A percentile compares a stretch with the other conserved stretches of the same genome.
These are phyloP conservation scores for Malassezia obtusa DNA, from an alignment of 1,284 basidiomycete genomes.

Conservation along the genomic window DNA sequence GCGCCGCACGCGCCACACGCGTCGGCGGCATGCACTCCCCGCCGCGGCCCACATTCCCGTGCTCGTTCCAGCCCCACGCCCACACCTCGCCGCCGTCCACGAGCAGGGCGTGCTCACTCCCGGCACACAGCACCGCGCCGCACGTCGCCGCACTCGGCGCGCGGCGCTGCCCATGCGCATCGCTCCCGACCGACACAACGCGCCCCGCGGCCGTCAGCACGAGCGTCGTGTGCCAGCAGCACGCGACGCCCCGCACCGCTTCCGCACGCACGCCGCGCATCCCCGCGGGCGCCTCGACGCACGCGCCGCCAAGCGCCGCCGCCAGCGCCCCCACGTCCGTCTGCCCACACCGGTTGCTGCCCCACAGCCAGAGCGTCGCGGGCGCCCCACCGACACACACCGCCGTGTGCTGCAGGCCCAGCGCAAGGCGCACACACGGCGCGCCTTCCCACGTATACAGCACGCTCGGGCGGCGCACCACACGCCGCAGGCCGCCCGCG, in stretches of 20 bases:
- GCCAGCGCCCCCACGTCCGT: not conserved
- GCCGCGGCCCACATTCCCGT: constrained; percentile 4
- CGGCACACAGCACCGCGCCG: not conserved
- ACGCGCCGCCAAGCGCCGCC: not conserved
- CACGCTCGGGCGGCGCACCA: not conserved
- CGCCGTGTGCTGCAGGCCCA: constrained; percentile 11
- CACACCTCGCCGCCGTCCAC: not conserved
- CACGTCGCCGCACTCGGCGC: not conserved
- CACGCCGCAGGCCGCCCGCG: not conserved
- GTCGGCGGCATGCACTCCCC: not conserved
- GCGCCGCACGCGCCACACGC: not conserved
- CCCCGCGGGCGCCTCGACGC: too few species aligned
- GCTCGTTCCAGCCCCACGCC: constrained; percentile 19
- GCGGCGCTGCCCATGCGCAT: constrained; percentile 1
- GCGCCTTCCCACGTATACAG: not conserved
- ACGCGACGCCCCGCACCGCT: not conserved
- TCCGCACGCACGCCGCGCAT: not conserved
- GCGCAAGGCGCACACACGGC: not conserved
- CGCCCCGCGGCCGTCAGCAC: not conserved
- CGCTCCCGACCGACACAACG: not conserved
- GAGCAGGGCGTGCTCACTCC: constrained; percentile 11
- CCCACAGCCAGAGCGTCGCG: constrained; percentile 2
- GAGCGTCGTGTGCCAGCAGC: constrained; percentile 12
- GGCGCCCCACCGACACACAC: not conserved
- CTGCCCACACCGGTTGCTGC: constrained; percentile 1